Base-by-base conservation (phyloP, 371 early-diverging fungal genomes). In the Nematocida sp. region DNA sequence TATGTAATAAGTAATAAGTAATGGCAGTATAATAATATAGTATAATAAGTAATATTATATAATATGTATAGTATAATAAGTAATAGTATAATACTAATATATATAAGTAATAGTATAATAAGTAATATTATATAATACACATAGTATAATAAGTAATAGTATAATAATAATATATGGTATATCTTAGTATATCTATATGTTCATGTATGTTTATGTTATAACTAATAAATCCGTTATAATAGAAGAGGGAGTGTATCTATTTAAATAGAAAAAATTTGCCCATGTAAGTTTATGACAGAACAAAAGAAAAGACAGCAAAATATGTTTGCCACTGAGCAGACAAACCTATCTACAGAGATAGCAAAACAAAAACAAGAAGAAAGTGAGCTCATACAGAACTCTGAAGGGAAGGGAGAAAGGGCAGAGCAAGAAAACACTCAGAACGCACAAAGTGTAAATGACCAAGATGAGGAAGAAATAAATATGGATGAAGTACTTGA, bases 271-370 rank as follows among this genome's bases (percentile, higher is more conserved):
- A 75, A 75, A 75, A 66, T 75, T 75, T 75, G 50, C 76, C 76
- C 76, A 75, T 75, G 76, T 46, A 75, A 64, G 45, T 46, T 62
- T 75, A 75, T 75, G 76, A 78, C 80, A 69, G 80, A 78, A 78
- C 20, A 45, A 33, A 45, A 69, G 69, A 70, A 15, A 78, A 70
- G 25, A 78, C 6, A 57, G 56, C 18, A n/a, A 20, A 25, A 69
- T 64, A 42, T 42, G 27, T 44, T 64, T 44, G 64, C 39, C 39
- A 42, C 27, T 45, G 64, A 64, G 45, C 44, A 64, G 5, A 33
- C 39, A 33, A 23, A 44, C 23, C 11, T 44, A 33, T 27, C 64
- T 23, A 44, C 64, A 18, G 60, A 23, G 39, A 60, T 33, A 60
- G 11, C 23, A n/a, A 60, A 27, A 73, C 23, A 74, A 25, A 60